These are phyloP conservation scores for Allium sativum DNA, from an alignment of 106 monocot species.

Conservation along the genomic window DNA sequence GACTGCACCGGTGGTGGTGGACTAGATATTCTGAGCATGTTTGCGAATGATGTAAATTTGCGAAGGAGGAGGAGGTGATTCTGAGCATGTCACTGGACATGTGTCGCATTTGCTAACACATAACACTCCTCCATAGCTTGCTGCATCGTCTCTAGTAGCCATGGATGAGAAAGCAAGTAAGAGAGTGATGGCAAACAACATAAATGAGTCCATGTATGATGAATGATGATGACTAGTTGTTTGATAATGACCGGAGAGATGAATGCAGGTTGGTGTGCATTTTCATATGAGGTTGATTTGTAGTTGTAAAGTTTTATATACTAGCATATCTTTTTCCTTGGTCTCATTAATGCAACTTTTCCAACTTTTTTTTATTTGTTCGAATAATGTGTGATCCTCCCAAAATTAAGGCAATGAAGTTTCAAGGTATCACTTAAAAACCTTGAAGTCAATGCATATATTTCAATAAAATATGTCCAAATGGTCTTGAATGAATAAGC, in stretches of 20 bases:
- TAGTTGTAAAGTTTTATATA: too few species aligned
- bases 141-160: neutral
- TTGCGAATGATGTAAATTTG: constrained; percentile 1
- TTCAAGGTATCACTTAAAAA: too few species aligned
- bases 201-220: too few species aligned
- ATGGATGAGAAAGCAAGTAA: neutral
- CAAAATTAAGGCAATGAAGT: too few species aligned
- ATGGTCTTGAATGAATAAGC: too few species aligned
- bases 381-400: too few species aligned
- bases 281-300: neutral
- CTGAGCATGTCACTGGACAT: constrained; percentile 4
- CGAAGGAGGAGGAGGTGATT: neutral
- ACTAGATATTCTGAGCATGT: too few species aligned
- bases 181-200: neutral
- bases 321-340: too few species aligned
- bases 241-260: neutral
- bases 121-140: neutral
- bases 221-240: neutral
- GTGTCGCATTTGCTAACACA: constrained; percentile 8
- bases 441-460: too few species aligned
- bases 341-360: too few species aligned
- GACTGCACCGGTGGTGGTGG: neutral
- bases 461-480: too few species aligned
- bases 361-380: too few species aligned
- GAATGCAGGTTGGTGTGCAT: neutral